phyloP scores from a whole-genome alignment of 1,284 basidiomycete species.

The Cryptococcus sp. region DNA sequence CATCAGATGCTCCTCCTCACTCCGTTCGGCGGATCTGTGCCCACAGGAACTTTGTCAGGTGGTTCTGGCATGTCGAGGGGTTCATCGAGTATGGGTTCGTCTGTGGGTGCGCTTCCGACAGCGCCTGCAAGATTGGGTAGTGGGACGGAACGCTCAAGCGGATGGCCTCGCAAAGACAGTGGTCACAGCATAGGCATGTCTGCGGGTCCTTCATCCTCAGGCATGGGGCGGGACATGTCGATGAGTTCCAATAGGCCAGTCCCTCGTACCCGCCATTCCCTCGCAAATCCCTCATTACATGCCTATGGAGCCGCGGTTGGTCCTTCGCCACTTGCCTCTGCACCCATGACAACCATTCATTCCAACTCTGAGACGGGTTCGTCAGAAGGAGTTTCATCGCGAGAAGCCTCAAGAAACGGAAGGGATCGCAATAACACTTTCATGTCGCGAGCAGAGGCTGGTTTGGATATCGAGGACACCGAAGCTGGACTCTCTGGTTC shows the following conservation, averaged over 20 bases:
- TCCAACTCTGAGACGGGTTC: conserved; percentile 23
- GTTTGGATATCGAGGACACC: not conserved
- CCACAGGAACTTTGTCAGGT: conserved; percentile 12
- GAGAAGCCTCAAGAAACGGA: not conserved
- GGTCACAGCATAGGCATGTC: not conserved
- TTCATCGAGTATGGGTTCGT: conserved; percentile 11
- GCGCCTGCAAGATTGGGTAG: conserved; percentile 13
- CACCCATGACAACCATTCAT: conserved; percentile 34
- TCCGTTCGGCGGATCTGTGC: conserved; percentile 38
- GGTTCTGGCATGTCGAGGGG: conserved; percentile 21
- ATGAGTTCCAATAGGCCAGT: conserved; percentile 6
- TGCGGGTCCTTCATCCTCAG: conserved; percentile 2
- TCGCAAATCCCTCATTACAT: conserved; percentile 4
- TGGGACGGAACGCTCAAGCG: not conserved
- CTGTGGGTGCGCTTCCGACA: conserved; percentile 1
- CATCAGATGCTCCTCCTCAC: conserved; percentile 46
- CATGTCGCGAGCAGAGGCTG: conserved; percentile 15
- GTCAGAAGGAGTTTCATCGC: conserved; percentile 3
- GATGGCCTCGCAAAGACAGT: conserved; percentile 13
- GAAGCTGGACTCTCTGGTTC: not conserved
- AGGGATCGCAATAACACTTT: conserved; percentile 6
- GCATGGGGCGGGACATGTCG: conserved; percentile 13
- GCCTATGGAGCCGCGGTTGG: not conserved
- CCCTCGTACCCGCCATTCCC: conserved; percentile 10
- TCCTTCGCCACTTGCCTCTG: conserved; percentile 31